Conservation (phyloP, 2,329 filamentous ascomycete genomes). For the Sarocladiaceae sp. region DNA sequence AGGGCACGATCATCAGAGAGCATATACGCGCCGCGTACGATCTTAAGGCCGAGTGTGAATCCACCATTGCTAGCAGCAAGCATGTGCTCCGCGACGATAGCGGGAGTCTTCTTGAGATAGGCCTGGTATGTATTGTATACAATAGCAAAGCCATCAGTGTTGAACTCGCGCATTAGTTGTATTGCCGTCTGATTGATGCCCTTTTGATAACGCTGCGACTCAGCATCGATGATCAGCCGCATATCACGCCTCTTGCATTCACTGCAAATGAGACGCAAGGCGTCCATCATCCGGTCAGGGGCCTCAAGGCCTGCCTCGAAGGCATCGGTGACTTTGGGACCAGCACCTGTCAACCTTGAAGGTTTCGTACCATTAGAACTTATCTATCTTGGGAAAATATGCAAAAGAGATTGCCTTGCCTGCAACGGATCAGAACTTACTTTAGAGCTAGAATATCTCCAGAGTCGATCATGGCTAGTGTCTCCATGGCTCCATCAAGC, state of each 20-base stretch:
- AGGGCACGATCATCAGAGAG: constrained; percentile 41
- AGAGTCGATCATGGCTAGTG: no score
- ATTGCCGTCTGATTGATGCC: constrained; percentile 30
- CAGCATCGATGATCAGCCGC: constrained; percentile 41
- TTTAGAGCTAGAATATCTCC: no score
- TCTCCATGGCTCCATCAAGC: no score
- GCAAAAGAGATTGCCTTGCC: no score
- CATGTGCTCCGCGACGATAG: constrained; percentile 40
- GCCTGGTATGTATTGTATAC: constrained; percentile 52
- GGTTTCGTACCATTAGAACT: no score
- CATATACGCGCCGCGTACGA: constrained; percentile 55
- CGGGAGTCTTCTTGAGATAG: constrained; percentile 46
- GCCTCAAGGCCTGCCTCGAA: no score
- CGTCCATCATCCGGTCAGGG: constrained; percentile 37
- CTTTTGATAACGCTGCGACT: constrained; percentile 39
- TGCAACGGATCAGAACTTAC: no score
- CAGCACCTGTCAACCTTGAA: no score
- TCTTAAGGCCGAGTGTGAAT: constrained; percentile 51
- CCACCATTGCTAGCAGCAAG: constrained; percentile 36
- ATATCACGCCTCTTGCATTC: constrained; percentile 33
- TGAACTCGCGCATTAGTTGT: constrained; percentile 33
- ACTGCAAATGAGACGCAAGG: constrained; percentile 34
- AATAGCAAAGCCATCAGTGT: constrained; percentile 27
- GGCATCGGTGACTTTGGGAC: no score
- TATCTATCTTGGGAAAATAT: no score